Conservation (phyloP, 2,329 filamentous ascomycete species). For the Arthroderma sp. region DNA sequence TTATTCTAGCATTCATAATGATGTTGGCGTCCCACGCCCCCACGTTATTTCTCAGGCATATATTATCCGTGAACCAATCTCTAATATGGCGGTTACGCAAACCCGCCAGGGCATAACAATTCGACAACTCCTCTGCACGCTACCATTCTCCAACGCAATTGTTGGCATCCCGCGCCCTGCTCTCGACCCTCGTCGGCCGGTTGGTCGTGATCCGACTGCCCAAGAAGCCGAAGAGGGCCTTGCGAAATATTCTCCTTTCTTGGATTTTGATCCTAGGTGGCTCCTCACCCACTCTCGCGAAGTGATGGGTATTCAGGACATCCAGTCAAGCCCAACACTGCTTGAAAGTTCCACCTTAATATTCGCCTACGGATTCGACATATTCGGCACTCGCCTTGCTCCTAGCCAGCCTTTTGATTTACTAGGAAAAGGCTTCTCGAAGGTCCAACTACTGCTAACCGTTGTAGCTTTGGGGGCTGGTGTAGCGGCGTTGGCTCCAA, state of each 20-base stretch:
- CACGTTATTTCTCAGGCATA: slow-evolving; percentile 69
- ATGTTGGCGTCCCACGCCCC: slow-evolving; percentile 50
- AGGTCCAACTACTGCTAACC: slow-evolving; percentile 69
- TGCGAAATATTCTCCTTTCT: slow-evolving; percentile 56
- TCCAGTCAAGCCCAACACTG: slow-evolving; percentile 63
- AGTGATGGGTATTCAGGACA: slow-evolving; percentile 57
- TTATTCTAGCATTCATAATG: slow-evolving; percentile 62
- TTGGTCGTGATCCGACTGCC: slow-evolving; percentile 68
- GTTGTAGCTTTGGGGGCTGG: slow-evolving; percentile 67
- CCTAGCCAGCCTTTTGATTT: slow-evolving; percentile 88
- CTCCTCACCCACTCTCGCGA: slow-evolving; percentile 72
- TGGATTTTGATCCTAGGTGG: slow-evolving; percentile 74
- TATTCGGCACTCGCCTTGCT: slow-evolving; percentile 76
- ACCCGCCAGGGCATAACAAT: slow-evolving; percentile 86
- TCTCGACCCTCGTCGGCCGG: slow-evolving; percentile 74
- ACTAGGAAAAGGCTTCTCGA: slow-evolving; percentile 85
- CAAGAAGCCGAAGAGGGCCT: slow-evolving; percentile 76
- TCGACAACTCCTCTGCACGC: slow-evolving; percentile 65
- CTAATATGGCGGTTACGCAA: slow-evolving; percentile 67
- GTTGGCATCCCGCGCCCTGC: slow-evolving; percentile 64
- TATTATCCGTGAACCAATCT: slow-evolving; percentile 66
- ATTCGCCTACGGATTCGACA: slow-evolving; percentile 74
- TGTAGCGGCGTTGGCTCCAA: slow-evolving; percentile 64
- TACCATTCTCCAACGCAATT: slow-evolving; percentile 60
- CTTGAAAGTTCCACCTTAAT: slow-evolving; percentile 88